Evolutionary conservation across 495 filamentous ascomycete genomes (phyloP).

Genomic region (Aspergillus funiculosus): DNA sequence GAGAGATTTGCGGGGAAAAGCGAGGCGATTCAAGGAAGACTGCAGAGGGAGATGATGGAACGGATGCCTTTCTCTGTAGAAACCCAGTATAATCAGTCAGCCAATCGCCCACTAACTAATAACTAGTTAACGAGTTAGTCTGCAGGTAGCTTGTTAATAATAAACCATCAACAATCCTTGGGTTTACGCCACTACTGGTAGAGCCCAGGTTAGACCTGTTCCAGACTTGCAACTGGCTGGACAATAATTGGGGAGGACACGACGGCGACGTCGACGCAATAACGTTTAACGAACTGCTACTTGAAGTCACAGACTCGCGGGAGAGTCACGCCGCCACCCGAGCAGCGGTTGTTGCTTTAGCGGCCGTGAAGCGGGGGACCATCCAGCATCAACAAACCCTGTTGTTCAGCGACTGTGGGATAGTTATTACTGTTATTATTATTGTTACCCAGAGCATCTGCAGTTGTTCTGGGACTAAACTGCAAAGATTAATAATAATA

Average conservation of each 20-base stretch:
- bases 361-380: constrained; percentile 4
- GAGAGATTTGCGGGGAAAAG: not conserved
- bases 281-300: too few species aligned
- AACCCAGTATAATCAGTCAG: too few species aligned
- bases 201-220: not conserved
- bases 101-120: not conserved
- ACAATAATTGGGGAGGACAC: too few species aligned
- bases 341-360: too few species aligned
- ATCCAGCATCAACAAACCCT: not conserved
- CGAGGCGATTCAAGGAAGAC: constrained; percentile 13
- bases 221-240: too few species aligned
- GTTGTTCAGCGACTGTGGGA: not conserved
- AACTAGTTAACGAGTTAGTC: too few species aligned
- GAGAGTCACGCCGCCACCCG: too few species aligned
- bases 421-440: not conserved
- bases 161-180: not conserved
- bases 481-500: not conserved
- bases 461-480: not conserved
- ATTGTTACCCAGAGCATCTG: not conserved
- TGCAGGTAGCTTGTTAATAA: not conserved
- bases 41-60: constrained; percentile 13
- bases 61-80: not conserved
- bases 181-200: not conserved
- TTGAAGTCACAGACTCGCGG: not conserved
- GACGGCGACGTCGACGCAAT: too few species aligned